These are phyloP conservation scores for Apiotrichum domesticum DNA, from an alignment of 1,284 basidiomycete genomes.

Conservation along the genomic window DNA sequence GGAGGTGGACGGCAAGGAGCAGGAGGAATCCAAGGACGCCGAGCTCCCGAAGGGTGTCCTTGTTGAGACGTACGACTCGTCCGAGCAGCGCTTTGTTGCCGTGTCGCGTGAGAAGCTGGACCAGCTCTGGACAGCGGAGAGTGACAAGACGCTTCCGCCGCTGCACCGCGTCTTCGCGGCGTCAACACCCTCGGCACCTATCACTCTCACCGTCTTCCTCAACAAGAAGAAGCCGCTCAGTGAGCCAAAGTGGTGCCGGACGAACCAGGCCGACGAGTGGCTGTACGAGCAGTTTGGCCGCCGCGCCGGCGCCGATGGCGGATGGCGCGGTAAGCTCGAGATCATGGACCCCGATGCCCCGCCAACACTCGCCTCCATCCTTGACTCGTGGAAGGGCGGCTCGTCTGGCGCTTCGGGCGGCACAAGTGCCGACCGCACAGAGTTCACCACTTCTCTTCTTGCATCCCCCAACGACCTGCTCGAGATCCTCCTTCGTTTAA, in stretches of 20 bases:
- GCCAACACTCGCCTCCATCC: constrained; percentile 79
- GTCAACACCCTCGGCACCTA: constrained; percentile 6
- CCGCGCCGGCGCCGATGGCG: constrained; percentile 54
- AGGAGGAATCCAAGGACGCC: constrained; percentile 3
- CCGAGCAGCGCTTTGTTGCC: constrained; percentile 40
- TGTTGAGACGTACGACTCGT: constrained; percentile 42
- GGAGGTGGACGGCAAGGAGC: not conserved
- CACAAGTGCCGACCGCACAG: constrained; percentile 65
- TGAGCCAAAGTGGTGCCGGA: constrained; percentile 92
- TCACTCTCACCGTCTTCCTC: constrained; percentile 55
- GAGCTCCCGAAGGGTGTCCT: constrained; percentile 41
- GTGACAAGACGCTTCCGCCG: constrained; percentile 18
- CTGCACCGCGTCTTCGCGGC: constrained; percentile 21
- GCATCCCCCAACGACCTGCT: constrained; percentile 71
- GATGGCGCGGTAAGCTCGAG: constrained; percentile 88
- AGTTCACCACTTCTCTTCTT: constrained; percentile 82
- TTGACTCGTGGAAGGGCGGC: constrained; percentile 78
- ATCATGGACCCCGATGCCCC: constrained; percentile 94
- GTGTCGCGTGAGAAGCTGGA: constrained; percentile 28
- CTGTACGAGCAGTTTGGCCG: constrained; percentile 73
- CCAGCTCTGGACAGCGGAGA: constrained; percentile 16
- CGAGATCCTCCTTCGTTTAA: constrained; percentile 81
- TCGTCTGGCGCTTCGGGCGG: constrained; percentile 60
- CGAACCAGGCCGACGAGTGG: constrained; percentile 89
- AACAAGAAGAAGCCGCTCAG: constrained; percentile 81